Percentiles rank a stretch among this genome's conserved stretches.
phyloP scores from a whole-genome alignment of 768 basidiomycete species.

The Termitomyces sp. region DNA sequence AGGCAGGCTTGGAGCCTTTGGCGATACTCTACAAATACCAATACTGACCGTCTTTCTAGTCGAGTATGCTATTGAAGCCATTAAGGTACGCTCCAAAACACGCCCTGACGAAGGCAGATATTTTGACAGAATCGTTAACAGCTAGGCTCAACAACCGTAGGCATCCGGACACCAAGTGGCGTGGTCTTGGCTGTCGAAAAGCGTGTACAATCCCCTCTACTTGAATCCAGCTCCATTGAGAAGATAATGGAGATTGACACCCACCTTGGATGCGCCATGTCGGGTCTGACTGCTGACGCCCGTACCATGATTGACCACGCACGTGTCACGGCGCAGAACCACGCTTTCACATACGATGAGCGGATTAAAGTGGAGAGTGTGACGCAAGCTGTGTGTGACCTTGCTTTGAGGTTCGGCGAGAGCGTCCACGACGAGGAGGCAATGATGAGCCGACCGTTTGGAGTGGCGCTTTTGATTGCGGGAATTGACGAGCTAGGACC shows the following conservation, averaged over 20 bases:
- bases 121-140: slow-evolving; percentile 25
- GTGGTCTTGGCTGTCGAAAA: slow-evolving; percentile 96
- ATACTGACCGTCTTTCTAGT: slow-evolving; percentile 35
- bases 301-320: slow-evolving; percentile 99
- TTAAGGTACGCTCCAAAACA: slow-evolving; percentile 59
- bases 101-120: background rate
- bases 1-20: background rate
- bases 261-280: slow-evolving; percentile 98
- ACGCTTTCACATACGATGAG: slow-evolving; percentile 96
- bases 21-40: background rate
- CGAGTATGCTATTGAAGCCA: slow-evolving; percentile 99
- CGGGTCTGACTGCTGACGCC: slow-evolving; percentile 93
- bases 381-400: slow-evolving; percentile 96
- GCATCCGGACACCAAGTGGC: slow-evolving; percentile 85
- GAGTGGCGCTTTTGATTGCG: slow-evolving; percentile 96
- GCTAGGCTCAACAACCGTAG: slow-evolving; percentile 98
- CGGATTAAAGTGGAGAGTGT: slow-evolving; percentile 95
- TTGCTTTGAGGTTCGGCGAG: slow-evolving; percentile 96
- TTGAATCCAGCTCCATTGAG: slow-evolving; percentile 94
- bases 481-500: slow-evolving; percentile 95
- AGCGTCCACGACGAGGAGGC: slow-evolving; percentile 99
- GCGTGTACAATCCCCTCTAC: slow-evolving; percentile 93
- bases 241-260: slow-evolving; percentile 99
- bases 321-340: slow-evolving; percentile 92
- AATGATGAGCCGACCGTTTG: slow-evolving; percentile 99